Evolutionary conservation across 164 flowering plant species (phyloP), one percentile per base, ranked within the genome.

Genomic region (Kalanchoe fedtschenkoi): DNA sequence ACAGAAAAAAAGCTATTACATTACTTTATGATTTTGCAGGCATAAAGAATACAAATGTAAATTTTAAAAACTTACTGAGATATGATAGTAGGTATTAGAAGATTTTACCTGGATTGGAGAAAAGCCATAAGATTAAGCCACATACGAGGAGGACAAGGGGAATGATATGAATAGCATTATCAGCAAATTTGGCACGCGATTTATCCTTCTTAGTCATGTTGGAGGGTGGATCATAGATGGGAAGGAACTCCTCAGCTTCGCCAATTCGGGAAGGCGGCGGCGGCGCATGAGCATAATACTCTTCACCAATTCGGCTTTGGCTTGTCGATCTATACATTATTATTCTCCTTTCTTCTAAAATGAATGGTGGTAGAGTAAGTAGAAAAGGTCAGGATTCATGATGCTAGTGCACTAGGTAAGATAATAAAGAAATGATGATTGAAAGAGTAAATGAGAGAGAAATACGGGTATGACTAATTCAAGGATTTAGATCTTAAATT

Each of bases 41-140:
- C n/a, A n/a, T n/a, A n/a, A n/a, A n/a, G n/a, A n/a, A n/a, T n/a
- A n/a, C n/a, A n/a, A n/a, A n/a, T n/a, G n/a, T n/a, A n/a, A n/a
- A n/a, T n/a, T n/a, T n/a, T n/a, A n/a, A n/a, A n/a, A n/a, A n/a
- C n/a, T n/a, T n/a, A n/a, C n/a, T n/a, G n/a, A n/a, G n/a, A n/a
- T n/a, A n/a, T n/a, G n/a, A n/a, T n/a, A n/a, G n/a, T n/a, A n/a
- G n/a, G n/a, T n/a, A n/a, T n/a, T n/a, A n/a, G n/a, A n/a, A n/a
- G n/a, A n/a, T n/a, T n/a, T 42, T 58, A 58, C 61, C 61, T 17
- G 61, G 61, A 58, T 58, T 33, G n/a, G 61, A 58, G 38, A 33
- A 58, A 15, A 58, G n/a, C 61, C 61, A 58, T 38, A 58, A 33
- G 6, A 58, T 30, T 8, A 58, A 24, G 15, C 38, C 39, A 33